Conservation (phyloP, 2,329 filamentous ascomycete species). For the Cladosporium colombiae region DNA sequence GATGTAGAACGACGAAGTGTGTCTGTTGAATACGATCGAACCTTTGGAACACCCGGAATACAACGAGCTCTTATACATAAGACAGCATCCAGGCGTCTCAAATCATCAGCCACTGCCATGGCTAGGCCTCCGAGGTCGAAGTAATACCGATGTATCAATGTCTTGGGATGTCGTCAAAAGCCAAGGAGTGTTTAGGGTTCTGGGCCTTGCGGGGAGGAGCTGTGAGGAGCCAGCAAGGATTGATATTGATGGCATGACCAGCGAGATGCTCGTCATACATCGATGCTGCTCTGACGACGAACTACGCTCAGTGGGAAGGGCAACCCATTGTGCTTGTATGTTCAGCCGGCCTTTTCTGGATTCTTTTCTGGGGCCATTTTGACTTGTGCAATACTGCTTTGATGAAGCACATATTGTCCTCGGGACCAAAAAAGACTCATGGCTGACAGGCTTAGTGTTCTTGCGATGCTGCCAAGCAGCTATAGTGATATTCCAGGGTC, state of each 20-base stretch:
- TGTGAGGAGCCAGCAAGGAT: conserved; percentile 8
- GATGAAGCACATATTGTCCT: background rate
- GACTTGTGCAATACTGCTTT: too few species aligned
- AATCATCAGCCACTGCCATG: background rate
- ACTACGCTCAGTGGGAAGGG: background rate
- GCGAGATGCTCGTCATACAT: background rate
- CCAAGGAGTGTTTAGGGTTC: conserved; percentile 12
- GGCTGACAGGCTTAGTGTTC: conserved; percentile 6
- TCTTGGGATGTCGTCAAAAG: conserved; percentile 15
- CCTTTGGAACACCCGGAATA: background rate
- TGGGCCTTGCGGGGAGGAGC: conserved; percentile 3
- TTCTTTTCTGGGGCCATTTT: background rate
- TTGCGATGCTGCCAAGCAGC: conserved; percentile 10
- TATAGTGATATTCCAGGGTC: background rate
- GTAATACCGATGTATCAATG: background rate
- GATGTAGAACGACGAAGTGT: background rate
- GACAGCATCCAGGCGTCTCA: background rate
- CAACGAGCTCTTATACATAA: background rate
- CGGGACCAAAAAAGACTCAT: background rate
- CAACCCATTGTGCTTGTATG: background rate
- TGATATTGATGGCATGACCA: conserved; percentile 5
- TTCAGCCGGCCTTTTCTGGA: background rate
- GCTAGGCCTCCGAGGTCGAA: conserved; percentile 2
- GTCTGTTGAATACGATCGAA: background rate
- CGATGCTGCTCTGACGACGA: background rate